Evolutionary conservation across 2,329 filamentous ascomycete genomes (phyloP).

Genomic region (Sporothrix brasiliensis): DNA sequence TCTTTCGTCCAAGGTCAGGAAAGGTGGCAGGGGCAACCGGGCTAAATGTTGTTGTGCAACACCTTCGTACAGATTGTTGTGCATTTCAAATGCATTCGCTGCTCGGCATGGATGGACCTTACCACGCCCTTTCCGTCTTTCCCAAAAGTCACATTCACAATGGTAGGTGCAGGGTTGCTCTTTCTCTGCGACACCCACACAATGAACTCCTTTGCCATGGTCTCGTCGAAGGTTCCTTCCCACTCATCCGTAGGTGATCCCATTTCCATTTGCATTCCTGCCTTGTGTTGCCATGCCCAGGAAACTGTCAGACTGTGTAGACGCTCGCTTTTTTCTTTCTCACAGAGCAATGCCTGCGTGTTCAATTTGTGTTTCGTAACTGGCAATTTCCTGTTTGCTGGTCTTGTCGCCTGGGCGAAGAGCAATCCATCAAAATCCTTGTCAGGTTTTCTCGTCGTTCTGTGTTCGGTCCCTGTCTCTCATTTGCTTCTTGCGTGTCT

Average conservation of each 20-base stretch:
- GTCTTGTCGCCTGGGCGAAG: background rate
- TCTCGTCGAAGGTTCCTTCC: conserved; percentile 10
- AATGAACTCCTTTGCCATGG: conserved; percentile 7
- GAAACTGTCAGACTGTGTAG: background rate
- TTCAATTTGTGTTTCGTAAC: background rate
- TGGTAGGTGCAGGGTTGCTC: conserved; percentile 9
- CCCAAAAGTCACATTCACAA: background rate
- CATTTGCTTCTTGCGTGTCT: background rate
- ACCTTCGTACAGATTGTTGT: background rate
- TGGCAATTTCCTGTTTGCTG: background rate
- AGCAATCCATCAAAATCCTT: background rate
- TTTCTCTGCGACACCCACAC: conserved; percentile 21
- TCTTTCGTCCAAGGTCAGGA: background rate
- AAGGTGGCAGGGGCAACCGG: conserved; percentile 1
- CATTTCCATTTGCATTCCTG: conserved; percentile 10
- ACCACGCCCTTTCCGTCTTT: conserved; percentile 6
- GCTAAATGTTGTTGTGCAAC: conserved; percentile 9
- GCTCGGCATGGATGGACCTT: conserved; percentile 7
- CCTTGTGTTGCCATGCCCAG: conserved; percentile 13
- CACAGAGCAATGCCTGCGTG: background rate
- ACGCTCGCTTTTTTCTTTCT: background rate
- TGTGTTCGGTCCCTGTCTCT: conserved; percentile 16
- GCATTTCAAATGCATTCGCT: conserved; percentile 16
- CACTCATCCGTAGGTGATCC: background rate
- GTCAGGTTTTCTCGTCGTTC: conserved; percentile 9